A percentile compares a stretch with the other conserved stretches of the same genome.
These are phyloP conservation scores for Aspergillus brasiliensis DNA, from an alignment of 2,329 filamentous ascomycete species.

Conservation along the genomic window DNA sequence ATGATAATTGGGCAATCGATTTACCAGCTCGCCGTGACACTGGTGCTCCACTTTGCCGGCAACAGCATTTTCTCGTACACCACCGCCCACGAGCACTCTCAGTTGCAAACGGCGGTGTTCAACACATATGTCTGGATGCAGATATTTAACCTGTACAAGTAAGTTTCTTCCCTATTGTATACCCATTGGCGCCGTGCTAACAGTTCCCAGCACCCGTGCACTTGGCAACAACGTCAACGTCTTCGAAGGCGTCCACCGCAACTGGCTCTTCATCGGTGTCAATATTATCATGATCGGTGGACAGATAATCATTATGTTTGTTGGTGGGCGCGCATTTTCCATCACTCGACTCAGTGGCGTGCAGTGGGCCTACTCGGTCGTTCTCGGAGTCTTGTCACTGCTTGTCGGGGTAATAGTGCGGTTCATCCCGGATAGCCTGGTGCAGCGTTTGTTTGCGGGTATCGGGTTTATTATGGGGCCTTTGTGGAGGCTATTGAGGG, in stretches of 20 bases:
- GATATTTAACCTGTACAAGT: conserved; percentile 70
- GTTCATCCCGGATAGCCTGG: background rate
- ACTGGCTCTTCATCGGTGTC: conserved; percentile 61
- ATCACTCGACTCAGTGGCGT: conserved; percentile 52
- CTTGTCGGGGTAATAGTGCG: background rate
- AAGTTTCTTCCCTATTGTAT: conserved; percentile 7
- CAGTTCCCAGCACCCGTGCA: conserved; percentile 52
- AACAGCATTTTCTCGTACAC: conserved; percentile 56
- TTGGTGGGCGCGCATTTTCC: conserved; percentile 58
- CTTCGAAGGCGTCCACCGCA: conserved; percentile 59
- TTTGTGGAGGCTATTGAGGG: background rate
- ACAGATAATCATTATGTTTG: conserved; percentile 60
- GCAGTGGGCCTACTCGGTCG: conserved; percentile 50
- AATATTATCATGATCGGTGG: conserved; percentile 60
- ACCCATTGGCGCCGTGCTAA: too few relatives aligned
- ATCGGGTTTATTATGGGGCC: background rate
- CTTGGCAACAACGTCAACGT: conserved; percentile 66
- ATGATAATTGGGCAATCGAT: conserved; percentile 45
- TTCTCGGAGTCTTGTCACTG: background rate
- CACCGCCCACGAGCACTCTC: conserved; percentile 41
- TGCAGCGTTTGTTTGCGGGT: background rate
- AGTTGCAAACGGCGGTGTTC: conserved; percentile 65
- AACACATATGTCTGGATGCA: conserved; percentile 74
- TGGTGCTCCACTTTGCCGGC: conserved; percentile 59
- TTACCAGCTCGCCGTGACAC: conserved; percentile 40